Evolutionary conservation across 257 asterid genomes (phyloP).

Genomic region (Cinchona pubescens): DNA sequence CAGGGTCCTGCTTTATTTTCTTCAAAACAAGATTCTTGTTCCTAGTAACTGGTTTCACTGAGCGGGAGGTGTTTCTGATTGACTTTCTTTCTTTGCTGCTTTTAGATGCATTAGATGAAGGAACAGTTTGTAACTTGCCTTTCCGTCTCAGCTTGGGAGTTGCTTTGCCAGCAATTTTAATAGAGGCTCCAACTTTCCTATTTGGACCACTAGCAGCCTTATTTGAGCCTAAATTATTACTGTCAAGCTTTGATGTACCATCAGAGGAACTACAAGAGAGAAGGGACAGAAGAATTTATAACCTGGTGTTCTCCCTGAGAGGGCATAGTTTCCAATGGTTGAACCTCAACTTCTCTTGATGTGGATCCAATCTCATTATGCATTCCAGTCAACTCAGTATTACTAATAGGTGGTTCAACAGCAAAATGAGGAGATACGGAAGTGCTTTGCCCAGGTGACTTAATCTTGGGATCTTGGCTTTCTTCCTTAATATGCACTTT

Average conservation of each 20-base stretch:
- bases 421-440: conserved; percentile 27
- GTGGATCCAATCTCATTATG: conserved; percentile 25
- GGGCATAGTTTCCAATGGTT: conserved; percentile 13
- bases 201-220: conserved; percentile 29
- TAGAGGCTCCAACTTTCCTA: conserved; percentile 35
- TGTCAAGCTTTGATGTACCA: conserved; percentile 26
- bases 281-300: conserved; percentile 24
- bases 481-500: conserved; percentile 15
- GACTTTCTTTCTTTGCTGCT: conserved; percentile 48
- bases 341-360: conserved; percentile 28
- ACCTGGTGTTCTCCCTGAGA: conserved; percentile 32
- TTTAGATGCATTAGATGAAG: conserved; percentile 49
- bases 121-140: conserved; percentile 40
- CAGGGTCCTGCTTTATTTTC: conserved; percentile 51
- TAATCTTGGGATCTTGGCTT: conserved; percentile 24
- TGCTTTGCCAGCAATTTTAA: conserved; percentile 40
- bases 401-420: conserved; percentile 13
- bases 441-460: conserved; percentile 15
- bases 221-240: conserved; percentile 22
- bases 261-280: conserved; percentile 18
- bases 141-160: conserved; percentile 57
- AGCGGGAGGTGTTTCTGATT: conserved; percentile 43
- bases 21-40: conserved; percentile 50
- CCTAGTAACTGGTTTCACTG: conserved; percentile 55
- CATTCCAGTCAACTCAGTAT: conserved; percentile 14